Evolutionary conservation across 108 stramenopile genomes (phyloP).

Genomic region (Nitzschia palea): DNA sequence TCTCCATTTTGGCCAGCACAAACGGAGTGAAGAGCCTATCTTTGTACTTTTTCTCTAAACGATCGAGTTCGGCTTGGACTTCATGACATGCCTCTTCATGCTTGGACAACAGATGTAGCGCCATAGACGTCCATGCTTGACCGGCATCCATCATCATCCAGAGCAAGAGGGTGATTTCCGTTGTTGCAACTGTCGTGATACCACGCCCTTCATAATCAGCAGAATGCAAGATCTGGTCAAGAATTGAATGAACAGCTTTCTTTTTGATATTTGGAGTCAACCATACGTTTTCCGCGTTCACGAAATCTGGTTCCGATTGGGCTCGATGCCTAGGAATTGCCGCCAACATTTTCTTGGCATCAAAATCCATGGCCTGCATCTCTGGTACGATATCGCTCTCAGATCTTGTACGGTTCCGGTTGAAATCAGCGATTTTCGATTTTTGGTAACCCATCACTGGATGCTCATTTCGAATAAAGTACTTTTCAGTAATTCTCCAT

Average conservation of each 20-base stretch:
- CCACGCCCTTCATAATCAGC: conserved; percentile 22
- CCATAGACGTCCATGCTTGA: conserved; percentile 39
- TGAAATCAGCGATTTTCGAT: not conserved
- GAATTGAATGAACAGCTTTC: conserved; percentile 9
- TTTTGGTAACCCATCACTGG: conserved; percentile 15
- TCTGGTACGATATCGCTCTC: conserved; percentile 1
- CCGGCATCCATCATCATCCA: conserved; percentile 43
- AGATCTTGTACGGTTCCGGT: conserved; percentile 5
- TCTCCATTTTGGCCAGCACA: conserved; percentile 28
- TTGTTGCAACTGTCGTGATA: conserved; percentile 18
- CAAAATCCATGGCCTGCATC: not conserved
- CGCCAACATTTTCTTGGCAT: not conserved
- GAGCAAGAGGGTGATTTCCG: conserved; percentile 19
- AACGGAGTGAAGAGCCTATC: conserved; percentile 18
- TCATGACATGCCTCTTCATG: conserved; percentile 21
- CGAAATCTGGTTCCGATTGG: conserved; percentile 7
- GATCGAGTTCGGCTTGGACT: conserved; percentile 35
- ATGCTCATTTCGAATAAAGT: conserved; percentile 3
- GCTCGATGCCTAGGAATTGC: not conserved
- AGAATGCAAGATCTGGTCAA: conserved; percentile 23
- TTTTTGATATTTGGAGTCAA: not conserved
- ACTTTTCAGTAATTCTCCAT: conserved; percentile 10
- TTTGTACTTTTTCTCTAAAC: conserved; percentile 14
- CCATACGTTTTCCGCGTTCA: not conserved
- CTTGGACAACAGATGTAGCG: conserved; percentile 16